Evolutionary conservation across 2,329 filamentous ascomycete genomes (phyloP).

Genomic region (Samsoniella hepiali): DNA sequence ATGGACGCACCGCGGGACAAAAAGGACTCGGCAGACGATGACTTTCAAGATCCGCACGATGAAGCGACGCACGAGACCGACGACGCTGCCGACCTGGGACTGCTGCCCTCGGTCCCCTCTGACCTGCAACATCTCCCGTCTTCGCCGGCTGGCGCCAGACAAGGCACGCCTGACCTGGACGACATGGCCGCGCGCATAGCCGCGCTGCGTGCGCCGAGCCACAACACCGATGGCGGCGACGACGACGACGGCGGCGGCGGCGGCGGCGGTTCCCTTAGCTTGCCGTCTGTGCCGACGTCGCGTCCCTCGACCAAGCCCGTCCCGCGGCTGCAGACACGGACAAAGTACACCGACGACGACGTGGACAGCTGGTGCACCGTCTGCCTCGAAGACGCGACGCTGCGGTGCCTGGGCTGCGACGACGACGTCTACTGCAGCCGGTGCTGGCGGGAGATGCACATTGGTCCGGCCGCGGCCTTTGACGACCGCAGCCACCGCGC

Average conservation of each 20-base stretch:
- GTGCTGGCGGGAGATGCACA: constrained; percentile 81
- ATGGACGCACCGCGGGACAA: constrained; percentile 27
- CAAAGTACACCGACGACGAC: constrained; percentile 64
- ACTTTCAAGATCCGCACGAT: constrained; percentile 20
- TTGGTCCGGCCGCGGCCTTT: constrained; percentile 63
- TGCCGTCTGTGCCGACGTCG: constrained; percentile 51
- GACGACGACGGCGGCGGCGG: constrained; percentile 29
- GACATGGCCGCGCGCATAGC: constrained; percentile 52
- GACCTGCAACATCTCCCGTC: constrained; percentile 38
- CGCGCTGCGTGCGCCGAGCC: constrained; percentile 41
- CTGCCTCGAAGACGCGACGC: constrained; percentile 72
- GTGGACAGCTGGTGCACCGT: constrained; percentile 77
- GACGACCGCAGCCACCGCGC: constrained; percentile 70
- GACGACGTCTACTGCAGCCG: constrained; percentile 69
- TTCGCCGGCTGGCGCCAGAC: constrained; percentile 20
- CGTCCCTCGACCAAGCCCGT: constrained; percentile 41
- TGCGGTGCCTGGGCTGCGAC: constrained; percentile 71
- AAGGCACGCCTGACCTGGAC: constrained; percentile 32
- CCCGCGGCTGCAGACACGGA: constrained; percentile 38
- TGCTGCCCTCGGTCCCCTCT: constrained; percentile 49
- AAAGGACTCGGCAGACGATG: not conserved
- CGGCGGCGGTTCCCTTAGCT: constrained; percentile 32
- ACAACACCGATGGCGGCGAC: constrained; percentile 17
- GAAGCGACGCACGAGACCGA: constrained; percentile 21
- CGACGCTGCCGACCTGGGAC: constrained; percentile 30